Percentiles rank a stretch among this genome's conserved stretches.
phyloP scores from a whole-genome alignment of 305 asterid genomes.

The Fraxinus greggii region DNA sequence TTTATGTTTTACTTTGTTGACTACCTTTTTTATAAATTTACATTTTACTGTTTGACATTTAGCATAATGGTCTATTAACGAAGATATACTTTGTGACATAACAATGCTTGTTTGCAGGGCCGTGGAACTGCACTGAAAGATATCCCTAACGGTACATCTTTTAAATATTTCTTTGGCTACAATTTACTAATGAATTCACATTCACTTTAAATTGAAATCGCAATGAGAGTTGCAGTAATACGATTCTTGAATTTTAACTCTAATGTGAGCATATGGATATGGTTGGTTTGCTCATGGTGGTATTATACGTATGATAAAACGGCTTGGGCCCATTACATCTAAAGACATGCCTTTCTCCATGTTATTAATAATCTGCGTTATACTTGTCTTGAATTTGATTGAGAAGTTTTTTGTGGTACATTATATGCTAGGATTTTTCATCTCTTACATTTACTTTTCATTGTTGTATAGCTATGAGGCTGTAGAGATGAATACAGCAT shows the following conservation, averaged over 20 bases:
- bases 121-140: constrained; percentile 87
- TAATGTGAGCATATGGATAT: neutral
- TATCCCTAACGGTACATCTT: constrained; percentile 71
- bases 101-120: constrained; percentile 53
- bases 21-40: neutral
- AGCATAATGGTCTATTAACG: constrained; percentile 12
- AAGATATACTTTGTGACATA: constrained; percentile 1
- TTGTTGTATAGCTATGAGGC: neutral
- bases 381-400: neutral
- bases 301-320: neutral
- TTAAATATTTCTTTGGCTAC: constrained; percentile 14
- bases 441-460: neutral
- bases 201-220: neutral
- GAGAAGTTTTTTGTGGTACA: neutral
- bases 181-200: constrained; percentile 4
- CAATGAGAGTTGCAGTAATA: neutral
- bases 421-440: neutral
- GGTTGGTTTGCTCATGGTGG: neutral
- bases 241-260: neutral
- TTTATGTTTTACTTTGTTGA: constrained; percentile 14
- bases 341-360: constrained; percentile 7
- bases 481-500: constrained; percentile 3
- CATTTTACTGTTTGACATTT: constrained; percentile 9
- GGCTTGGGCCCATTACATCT: neutral
- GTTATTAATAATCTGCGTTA: neutral